These are phyloP conservation scores for Closterium sp. DNA, from an alignment of 139 green algal species.

Conservation along the genomic window DNA sequence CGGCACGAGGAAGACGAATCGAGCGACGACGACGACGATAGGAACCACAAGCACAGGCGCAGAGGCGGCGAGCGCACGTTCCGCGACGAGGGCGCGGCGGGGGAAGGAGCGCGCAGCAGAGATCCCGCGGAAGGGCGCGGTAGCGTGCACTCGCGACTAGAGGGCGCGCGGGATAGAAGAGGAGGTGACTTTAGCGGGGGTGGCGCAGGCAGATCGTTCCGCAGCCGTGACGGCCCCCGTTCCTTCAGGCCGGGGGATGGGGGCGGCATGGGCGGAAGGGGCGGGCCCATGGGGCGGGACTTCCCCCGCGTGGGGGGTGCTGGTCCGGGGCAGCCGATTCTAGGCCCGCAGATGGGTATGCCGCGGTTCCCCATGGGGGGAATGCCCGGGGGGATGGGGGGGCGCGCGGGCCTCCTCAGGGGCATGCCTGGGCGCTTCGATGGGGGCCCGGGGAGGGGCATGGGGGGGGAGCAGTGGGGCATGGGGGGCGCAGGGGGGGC, in stretches of 20 bases:
- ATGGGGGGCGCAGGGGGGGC: background rate
- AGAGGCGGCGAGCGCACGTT: slow-evolving; percentile 5
- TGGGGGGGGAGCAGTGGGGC: background rate
- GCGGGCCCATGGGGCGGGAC: background rate
- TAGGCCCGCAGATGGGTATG: background rate
- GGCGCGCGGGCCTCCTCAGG: background rate
- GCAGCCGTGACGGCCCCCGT: background rate
- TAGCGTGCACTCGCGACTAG: background rate
- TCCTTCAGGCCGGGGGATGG: background rate
- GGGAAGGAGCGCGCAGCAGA: background rate
- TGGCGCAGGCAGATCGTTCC: background rate
- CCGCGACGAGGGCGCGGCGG: background rate
- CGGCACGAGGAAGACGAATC: slow-evolving; percentile 29
- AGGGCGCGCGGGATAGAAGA: background rate
- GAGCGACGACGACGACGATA: slow-evolving; percentile 43
- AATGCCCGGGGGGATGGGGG: background rate
- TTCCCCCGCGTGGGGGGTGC: background rate
- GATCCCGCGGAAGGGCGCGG: background rate
- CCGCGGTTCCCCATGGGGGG: background rate
- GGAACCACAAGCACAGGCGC: slow-evolving; percentile 46
- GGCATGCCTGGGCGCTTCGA: background rate
- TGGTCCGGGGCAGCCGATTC: background rate
- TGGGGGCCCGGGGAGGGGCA: background rate
- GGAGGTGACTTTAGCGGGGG: background rate
- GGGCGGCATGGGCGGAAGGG: slow-evolving; percentile 3